Evolutionary conservation across 106 monocot species (phyloP).

Genomic region (Iris macrosiphon): DNA sequence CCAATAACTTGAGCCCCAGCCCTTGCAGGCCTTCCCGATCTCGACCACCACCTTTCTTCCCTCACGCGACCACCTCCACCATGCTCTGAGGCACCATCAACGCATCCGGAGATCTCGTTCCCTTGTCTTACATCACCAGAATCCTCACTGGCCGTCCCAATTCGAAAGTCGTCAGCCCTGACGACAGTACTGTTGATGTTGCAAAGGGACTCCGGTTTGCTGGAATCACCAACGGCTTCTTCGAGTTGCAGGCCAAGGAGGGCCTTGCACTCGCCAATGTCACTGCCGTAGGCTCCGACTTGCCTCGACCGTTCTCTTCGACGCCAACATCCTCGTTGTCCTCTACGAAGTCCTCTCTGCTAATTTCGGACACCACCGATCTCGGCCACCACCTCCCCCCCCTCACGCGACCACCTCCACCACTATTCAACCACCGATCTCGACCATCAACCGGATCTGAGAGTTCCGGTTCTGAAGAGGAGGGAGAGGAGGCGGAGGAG

Average conservation of each 20-base stretch:
- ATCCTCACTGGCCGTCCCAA: slow-evolving; percentile 27
- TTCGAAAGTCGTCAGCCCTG: slow-evolving; percentile 11
- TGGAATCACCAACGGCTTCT: slow-evolving; percentile 37
- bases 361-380: slow-evolving; percentile 45
- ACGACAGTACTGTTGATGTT: slow-evolving; percentile 18
- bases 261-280: slow-evolving; percentile 55
- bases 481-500: too few relatives aligned
- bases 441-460: too few relatives aligned
- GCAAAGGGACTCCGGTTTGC: slow-evolving; percentile 30
- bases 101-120: slow-evolving; percentile 26
- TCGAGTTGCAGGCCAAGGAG: slow-evolving; percentile 56
- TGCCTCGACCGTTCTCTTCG: slow-evolving; percentile 36
- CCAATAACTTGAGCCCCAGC: too few relatives aligned
- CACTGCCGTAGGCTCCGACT: slow-evolving; percentile 50
- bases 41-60: slow-evolving; percentile 40
- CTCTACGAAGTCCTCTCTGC: slow-evolving; percentile 40
- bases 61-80: slow-evolving; percentile 34
- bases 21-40: too few relatives aligned
- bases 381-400: slow-evolving; percentile 38
- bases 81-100: slow-evolving; percentile 41
- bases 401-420: too few relatives aligned
- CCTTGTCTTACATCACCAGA: slow-evolving; percentile 28
- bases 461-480: too few relatives aligned
- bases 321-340: slow-evolving; percentile 34
- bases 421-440: too few relatives aligned